Percentiles rank a stretch among this genome's conserved stretches.
These are phyloP conservation scores for Nidularia pulvinata DNA, from an alignment of 768 basidiomycete species.

Conservation along the genomic window DNA sequence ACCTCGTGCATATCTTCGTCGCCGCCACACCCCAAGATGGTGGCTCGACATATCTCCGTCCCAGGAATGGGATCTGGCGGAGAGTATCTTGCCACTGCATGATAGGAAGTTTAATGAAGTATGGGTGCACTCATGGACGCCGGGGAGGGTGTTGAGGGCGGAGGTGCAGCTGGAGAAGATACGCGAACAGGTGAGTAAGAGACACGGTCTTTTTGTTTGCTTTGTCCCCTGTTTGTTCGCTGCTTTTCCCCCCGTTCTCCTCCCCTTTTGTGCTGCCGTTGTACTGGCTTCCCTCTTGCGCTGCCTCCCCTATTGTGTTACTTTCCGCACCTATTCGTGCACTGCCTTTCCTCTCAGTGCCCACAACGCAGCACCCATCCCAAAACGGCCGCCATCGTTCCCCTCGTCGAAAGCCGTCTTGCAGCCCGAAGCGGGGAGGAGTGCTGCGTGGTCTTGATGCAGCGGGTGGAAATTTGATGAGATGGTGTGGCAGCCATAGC, in stretches of 20 bases:
- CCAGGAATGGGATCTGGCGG: slow-evolving; percentile 77
- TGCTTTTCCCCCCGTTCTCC: not conserved
- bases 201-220: not conserved
- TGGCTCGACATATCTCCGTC: slow-evolving; percentile 78
- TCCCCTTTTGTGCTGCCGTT: not conserved
- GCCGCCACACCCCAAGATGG: slow-evolving; percentile 74
- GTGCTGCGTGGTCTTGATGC: too few relatives aligned
- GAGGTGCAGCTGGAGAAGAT: slow-evolving; percentile 68
- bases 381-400: too few relatives aligned
- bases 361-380: too few relatives aligned
- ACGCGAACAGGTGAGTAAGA: slow-evolving; percentile 45
- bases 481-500: too few relatives aligned
- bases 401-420: too few relatives aligned
- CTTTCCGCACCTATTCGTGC: too few relatives aligned
- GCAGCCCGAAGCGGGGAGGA: too few relatives aligned
- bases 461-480: too few relatives aligned
- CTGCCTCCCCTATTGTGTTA: too few relatives aligned
- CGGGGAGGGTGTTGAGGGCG: slow-evolving; percentile 45
- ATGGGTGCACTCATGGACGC: slow-evolving; percentile 82
- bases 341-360: too few relatives aligned
- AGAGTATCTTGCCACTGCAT: slow-evolving; percentile 83
- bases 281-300: too few relatives aligned
- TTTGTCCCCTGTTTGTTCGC: not conserved
- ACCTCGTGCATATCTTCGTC: slow-evolving; percentile 74
- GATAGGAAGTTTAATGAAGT: slow-evolving; percentile 77